These are phyloP conservation scores for Sphenostylis stenocarpa DNA, from an alignment of 306 rosid species.

Conservation along the genomic window DNA sequence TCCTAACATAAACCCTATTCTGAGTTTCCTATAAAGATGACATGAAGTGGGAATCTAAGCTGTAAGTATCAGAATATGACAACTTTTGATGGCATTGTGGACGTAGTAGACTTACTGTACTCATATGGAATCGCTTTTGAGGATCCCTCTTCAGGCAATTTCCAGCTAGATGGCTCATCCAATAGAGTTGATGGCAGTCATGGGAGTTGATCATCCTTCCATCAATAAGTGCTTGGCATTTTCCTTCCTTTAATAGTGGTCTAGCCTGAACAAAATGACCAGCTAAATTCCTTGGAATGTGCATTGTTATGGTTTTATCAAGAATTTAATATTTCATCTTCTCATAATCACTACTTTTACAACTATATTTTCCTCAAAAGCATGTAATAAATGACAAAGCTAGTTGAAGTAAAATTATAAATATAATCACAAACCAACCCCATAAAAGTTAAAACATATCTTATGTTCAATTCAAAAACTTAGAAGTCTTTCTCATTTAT, in stretches of 20 bases:
- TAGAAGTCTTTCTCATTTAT: no score
- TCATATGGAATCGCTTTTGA: slow-evolving; percentile 57
- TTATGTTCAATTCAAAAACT: no score
- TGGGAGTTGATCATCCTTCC: slow-evolving; percentile 55
- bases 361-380: neutral
- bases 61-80: neutral
- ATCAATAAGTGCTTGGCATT: slow-evolving; percentile 62
- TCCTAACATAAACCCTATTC: neutral
- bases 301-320: neutral
- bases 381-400: neutral
- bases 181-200: slow-evolving; percentile 65
- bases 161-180: slow-evolving; percentile 66
- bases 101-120: slow-evolving; percentile 36
- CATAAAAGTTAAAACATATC: no score
- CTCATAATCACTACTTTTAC: neutral
- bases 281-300: neutral
- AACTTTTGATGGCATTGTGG: neutral
- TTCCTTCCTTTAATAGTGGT: slow-evolving; percentile 61
- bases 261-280: slow-evolving; percentile 53
- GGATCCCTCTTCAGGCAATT: slow-evolving; percentile 70
- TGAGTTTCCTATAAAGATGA: neutral
- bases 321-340: neutral
- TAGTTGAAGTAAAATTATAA: neutral
- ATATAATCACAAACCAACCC: no score
- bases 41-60: neutral